phyloP scores from a whole-genome alignment of 1,284 basidiomycete species.

The Fomitopsis betulina region DNA sequence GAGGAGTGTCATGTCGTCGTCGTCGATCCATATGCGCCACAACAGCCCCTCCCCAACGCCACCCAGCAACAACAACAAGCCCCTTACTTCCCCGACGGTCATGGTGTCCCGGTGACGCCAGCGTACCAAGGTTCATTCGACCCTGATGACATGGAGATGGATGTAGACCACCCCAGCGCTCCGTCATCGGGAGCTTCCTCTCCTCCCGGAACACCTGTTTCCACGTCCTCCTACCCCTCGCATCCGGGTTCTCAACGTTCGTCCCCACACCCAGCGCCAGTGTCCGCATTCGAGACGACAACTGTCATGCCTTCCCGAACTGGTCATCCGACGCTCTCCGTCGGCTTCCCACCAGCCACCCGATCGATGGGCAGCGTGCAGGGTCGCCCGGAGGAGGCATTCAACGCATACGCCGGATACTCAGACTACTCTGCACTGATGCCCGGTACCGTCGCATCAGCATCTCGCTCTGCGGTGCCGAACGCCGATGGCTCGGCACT shows the following conservation, averaged over 20 bases:
- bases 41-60: conserved; percentile 22
- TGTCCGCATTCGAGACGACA: conserved; percentile 45
- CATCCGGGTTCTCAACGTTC: conserved; percentile 17
- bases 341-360: conserved; percentile 18
- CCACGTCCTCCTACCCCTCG: conserved; percentile 38
- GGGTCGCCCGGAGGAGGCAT: conserved; percentile 26
- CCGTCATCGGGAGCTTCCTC: conserved; percentile 33
- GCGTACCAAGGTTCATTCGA: conserved; percentile 47
- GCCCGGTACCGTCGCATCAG: conserved; percentile 46
- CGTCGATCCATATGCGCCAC: conserved; percentile 48
- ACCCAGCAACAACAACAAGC: conserved; percentile 34
- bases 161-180: conserved; percentile 43
- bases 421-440: conserved; percentile 60
- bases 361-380: conserved; percentile 13
- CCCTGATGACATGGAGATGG: conserved; percentile 78
- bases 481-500: conserved; percentile 27
- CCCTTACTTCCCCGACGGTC: conserved; percentile 22
- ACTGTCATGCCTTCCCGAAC: conserved; percentile 39
- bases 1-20: conserved; percentile 81
- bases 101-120: conserved; percentile 18
- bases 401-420: conserved; percentile 46
- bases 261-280: conserved; percentile 28
- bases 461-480: conserved; percentile 20
- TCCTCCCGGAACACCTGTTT: conserved; percentile 34
- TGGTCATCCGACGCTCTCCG: conserved; percentile 17